phyloP scores from a whole-genome alignment of 2,329 filamentous ascomycete genomes.

The Trichophyton schoenleinii region DNA sequence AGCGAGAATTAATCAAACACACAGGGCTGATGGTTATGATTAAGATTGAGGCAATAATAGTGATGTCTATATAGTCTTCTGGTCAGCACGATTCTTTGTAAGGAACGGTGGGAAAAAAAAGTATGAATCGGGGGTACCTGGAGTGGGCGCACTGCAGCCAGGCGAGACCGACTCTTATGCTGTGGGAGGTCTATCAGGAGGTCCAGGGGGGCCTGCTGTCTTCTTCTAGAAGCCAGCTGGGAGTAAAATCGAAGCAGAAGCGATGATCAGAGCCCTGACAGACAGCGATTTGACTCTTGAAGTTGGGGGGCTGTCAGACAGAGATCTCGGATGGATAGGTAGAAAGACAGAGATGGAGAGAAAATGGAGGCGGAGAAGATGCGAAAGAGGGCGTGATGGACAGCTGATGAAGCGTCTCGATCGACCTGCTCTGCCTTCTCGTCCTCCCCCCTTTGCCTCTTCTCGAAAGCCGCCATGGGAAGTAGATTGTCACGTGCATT shows the following conservation, averaged over 20 bases:
- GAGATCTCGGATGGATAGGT: neutral
- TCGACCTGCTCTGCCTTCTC: neutral
- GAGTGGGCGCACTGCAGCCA: neutral
- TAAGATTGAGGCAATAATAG: neutral
- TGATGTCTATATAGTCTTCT: neutral
- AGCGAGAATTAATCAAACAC: neutral
- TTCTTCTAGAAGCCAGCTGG: neutral
- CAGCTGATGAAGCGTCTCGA: neutral
- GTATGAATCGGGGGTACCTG: neutral
- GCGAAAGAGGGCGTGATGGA: neutral
- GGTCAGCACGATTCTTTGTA: neutral
- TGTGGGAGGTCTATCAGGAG: neutral
- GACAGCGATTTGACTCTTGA: neutral
- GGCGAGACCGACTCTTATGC: slow-evolving; percentile 1
- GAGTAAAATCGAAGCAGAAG: neutral
- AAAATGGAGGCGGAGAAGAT: neutral
- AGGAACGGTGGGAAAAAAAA: neutral
- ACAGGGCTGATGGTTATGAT: neutral
- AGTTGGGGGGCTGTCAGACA: neutral
- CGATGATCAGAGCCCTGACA: neutral
- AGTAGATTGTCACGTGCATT: neutral
- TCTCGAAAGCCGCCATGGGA: neutral
- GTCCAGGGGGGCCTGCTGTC: neutral
- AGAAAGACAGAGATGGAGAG: neutral
- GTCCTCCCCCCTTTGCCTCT: neutral